These are phyloP conservation scores for Bryoerythrophyllum caledonicum DNA, from an alignment of 225 moss, liverwort and hornwort species.

Conservation along the genomic window DNA sequence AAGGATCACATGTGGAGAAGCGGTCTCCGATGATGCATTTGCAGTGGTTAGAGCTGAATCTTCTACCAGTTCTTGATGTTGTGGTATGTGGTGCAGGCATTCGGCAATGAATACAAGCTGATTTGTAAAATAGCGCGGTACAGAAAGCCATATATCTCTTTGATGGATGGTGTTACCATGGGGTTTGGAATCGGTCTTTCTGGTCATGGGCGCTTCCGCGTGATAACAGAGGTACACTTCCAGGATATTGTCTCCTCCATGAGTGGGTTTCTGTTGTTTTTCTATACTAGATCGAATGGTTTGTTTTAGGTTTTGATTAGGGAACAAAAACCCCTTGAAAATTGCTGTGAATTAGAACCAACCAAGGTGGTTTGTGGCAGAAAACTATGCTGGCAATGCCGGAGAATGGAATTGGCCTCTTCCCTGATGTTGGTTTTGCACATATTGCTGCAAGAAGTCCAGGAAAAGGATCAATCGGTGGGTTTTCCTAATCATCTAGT, in stretches of 20 bases:
- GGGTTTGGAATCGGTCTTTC: constrained; percentile 96
- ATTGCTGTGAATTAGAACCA: constrained; percentile 3
- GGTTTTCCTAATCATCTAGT: constrained; percentile 19
- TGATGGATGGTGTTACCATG: constrained; percentile 97
- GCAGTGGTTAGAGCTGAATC: background rate
- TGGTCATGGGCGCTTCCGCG: constrained; percentile 86
- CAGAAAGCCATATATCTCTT: constrained; percentile 84
- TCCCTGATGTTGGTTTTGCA: constrained; percentile 97
- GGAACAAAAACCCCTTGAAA: background rate
- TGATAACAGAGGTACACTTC: constrained; percentile 77
- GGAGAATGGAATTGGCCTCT: constrained; percentile 93
- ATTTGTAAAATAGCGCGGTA: constrained; percentile 88
- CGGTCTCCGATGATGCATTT: constrained; percentile 9
- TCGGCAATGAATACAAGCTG: constrained; percentile 83
- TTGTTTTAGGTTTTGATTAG: background rate
- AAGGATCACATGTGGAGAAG: constrained; percentile 25
- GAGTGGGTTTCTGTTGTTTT: background rate
- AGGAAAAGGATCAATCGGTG: constrained; percentile 88
- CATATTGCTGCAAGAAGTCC: constrained; percentile 73
- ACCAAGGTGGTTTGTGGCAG: constrained; percentile 51
- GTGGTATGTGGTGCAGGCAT: constrained; percentile 54
- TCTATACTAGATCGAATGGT: background rate
- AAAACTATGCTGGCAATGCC: constrained; percentile 92
- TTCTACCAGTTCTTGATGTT: constrained; percentile 5
- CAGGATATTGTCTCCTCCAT: background rate